Evolutionary conservation across 768 basidiomycete species (phyloP).

Genomic region (Leccinum disarticulatum): DNA sequence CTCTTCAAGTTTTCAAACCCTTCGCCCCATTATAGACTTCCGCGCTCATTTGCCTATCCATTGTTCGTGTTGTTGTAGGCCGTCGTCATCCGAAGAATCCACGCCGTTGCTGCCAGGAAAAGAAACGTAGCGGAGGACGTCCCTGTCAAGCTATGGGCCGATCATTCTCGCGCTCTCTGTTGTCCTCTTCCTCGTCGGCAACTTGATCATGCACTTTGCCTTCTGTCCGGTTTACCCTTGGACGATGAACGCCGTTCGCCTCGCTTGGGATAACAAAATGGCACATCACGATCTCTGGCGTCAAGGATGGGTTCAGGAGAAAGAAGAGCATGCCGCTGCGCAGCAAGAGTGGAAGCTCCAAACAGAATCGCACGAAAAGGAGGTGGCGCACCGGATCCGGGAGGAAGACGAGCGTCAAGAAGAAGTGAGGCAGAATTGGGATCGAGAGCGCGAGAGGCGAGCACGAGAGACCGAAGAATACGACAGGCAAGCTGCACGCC

Average conservation of each 20-base stretch:
- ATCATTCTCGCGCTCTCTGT: background rate
- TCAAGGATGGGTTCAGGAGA: constrained; percentile 11
- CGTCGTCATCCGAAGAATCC: constrained; percentile 4
- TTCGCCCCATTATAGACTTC: background rate
- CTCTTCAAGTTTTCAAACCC: background rate
- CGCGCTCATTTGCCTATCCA: too few species aligned
- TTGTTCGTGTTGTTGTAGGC: background rate
- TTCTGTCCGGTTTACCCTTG: constrained; percentile 14
- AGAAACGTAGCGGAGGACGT: background rate
- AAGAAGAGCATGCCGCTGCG: background rate
- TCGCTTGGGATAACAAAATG: constrained; percentile 8
- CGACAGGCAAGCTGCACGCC: background rate
- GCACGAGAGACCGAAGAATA: background rate
- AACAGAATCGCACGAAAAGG: constrained; percentile 12
- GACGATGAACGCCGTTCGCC: constrained; percentile 10
- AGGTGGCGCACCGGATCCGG: constrained; percentile 4
- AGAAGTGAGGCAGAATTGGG: constrained; percentile 5
- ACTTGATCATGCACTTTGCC: constrained; percentile 4
- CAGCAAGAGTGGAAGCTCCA: constrained; percentile 12
- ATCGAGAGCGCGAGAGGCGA: constrained; percentile 5
- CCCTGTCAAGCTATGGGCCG: background rate
- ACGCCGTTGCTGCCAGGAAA: constrained; percentile 10
- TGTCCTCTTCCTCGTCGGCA: background rate
- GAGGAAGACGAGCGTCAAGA: constrained; percentile 12
- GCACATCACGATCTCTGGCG: background rate